Base-by-base conservation (phyloP, 495 filamentous ascomycete species). In the Xylaria acuta region DNA sequence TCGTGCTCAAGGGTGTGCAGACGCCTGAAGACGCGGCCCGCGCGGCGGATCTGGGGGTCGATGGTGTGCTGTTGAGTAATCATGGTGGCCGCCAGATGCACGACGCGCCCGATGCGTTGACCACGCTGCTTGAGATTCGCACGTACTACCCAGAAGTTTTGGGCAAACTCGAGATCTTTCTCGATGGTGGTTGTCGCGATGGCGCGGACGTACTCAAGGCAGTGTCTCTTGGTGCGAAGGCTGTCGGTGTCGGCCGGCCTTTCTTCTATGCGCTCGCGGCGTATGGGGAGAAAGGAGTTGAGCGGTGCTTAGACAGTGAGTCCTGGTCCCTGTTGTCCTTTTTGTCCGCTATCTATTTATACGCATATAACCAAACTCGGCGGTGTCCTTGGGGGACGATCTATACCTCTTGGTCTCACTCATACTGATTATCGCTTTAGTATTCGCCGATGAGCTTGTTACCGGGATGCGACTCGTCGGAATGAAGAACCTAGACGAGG, bases 201-300 rank as follows among this genome's bases (percentile, higher is more conserved):
- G 92, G 92, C 22, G 94, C 93, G 0, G 94, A 97, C 81, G 94
- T 97, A 70, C 88, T 96, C 70, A 97, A 97, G 82, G 94, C 94
- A 11, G 83, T 97, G 0, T 94, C 93, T 72, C 82, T 97, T 1
- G 94, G 94, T 27, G 94, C 94, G 2, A 94, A 86, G 77, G 94
- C 93, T 9, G 93, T 97, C 1, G 94, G 94, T 47, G 93, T 97
- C 71, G 94, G 94, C 0, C 84, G 94, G 20, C 94, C 94, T 1
- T 96, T 97, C 84, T 82, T 96, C 73, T 97, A 90, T 77, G 94
- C 94, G 40, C 94, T 97, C 89, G 90, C 87, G 40, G 86, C 94
- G 6, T 97, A 97, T 79, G 94, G 94, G 0, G 83, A 92, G 60
- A 84, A 88, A 11, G 94, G 94, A 56, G 92, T 96, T n/a, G 88